These are phyloP conservation scores for Botrytis galanthina DNA, from an alignment of 2,329 filamentous ascomycete species.

Conservation along the genomic window DNA sequence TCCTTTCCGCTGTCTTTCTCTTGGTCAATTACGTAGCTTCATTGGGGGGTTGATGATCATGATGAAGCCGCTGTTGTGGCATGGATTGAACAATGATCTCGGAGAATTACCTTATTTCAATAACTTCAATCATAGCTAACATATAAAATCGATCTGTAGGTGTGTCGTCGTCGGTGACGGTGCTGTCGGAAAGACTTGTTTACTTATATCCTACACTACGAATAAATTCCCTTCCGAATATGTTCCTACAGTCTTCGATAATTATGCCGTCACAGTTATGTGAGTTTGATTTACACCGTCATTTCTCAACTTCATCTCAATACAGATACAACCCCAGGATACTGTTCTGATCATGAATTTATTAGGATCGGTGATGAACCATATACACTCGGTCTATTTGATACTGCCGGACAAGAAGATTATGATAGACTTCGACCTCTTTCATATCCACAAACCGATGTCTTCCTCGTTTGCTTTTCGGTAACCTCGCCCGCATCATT, in stretches of 20 bases:
- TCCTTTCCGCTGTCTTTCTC: not conserved
- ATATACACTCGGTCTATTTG: slow-evolving; percentile 94
- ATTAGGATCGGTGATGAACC: slow-evolving; percentile 97
- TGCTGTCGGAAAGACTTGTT: slow-evolving; percentile 98
- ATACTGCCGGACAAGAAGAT: slow-evolving; percentile 99
- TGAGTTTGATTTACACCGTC: slow-evolving; percentile 53
- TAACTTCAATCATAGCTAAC: slow-evolving; percentile 12
- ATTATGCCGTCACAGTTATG: slow-evolving; percentile 99
- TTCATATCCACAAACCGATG: slow-evolving; percentile 97
- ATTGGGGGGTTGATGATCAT: not conserved
- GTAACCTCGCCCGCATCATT: slow-evolving; percentile 97
- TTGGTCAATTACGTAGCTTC: not conserved
- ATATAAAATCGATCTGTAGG: slow-evolving; percentile 49
- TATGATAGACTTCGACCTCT: slow-evolving; percentile 95
- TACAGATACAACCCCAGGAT: not conserved
- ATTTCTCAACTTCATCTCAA: slow-evolving; percentile 2
- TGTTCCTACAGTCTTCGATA: slow-evolving; percentile 98
- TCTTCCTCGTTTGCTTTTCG: slow-evolving; percentile 98
- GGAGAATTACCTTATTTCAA: not conserved
- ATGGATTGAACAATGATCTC: not conserved
- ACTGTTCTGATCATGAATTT: slow-evolving; percentile 20
- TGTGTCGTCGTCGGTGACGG: slow-evolving; percentile 99
- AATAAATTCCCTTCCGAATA: slow-evolving; percentile 99
- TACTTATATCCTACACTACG: slow-evolving; percentile 98
- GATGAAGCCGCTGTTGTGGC: not conserved